Evolutionary conservation across 116 monocot species (phyloP).

Genomic region (Trichopus zeylanicus): DNA sequence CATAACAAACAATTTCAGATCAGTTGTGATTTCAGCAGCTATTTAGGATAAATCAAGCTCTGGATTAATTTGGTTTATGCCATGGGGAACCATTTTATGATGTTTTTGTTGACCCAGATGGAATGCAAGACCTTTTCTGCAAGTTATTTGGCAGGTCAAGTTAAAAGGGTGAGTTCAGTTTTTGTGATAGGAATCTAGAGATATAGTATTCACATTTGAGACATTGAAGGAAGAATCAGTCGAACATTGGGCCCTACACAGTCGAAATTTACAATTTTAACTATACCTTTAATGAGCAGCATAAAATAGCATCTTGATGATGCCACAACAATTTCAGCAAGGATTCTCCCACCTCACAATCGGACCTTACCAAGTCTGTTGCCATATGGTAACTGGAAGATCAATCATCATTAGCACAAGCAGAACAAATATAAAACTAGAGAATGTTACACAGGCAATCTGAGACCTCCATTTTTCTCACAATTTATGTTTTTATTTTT

Average conservation of each 20-base stretch:
- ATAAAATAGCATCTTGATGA: conserved; percentile 84
- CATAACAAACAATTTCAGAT: background rate
- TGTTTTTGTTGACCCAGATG: background rate
- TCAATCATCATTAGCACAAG: background rate
- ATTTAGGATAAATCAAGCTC: background rate
- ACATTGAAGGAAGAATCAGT: background rate
- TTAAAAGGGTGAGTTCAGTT: no score
- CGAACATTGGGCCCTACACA: background rate
- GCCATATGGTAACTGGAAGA: conserved; percentile 51
- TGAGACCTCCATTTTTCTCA: no score
- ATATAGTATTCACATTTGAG: no score
- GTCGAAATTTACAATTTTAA: background rate
- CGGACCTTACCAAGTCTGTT: conserved; percentile 29
- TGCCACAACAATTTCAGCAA: conserved; percentile 84
- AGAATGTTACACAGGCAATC: no score
- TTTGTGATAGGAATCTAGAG: no score
- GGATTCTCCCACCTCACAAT: conserved; percentile 35
- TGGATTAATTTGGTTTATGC: background rate
- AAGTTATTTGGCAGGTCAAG: no score
- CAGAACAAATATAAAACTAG: background rate
- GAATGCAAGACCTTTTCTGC: no score
- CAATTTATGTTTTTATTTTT: background rate
- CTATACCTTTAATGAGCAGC: conserved; percentile 78
- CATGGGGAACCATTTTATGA: background rate
- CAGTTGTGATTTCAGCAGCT: background rate